Evolutionary conservation across 2,329 filamentous ascomycete species (phyloP).

Genomic region (Phialophora chinensis): DNA sequence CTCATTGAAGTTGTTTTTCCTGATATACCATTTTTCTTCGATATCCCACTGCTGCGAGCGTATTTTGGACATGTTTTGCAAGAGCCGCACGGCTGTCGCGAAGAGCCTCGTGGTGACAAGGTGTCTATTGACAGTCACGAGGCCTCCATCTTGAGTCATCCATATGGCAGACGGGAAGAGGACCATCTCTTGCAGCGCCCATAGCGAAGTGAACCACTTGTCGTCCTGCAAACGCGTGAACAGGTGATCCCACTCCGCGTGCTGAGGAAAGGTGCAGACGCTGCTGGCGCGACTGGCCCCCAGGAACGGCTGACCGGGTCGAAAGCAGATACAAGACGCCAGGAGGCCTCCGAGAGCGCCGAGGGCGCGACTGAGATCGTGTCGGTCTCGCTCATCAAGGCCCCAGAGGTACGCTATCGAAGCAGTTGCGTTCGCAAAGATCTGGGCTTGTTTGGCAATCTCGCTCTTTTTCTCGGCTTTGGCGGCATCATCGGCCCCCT

Average conservation of each 20-base stretch:
- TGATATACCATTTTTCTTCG: neutral
- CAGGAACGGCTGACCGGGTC: constrained; percentile 1
- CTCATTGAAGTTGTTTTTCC: neutral
- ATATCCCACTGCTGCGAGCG: neutral
- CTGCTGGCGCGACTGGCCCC: neutral
- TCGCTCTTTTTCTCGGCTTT: constrained; percentile 1
- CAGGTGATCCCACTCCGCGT: neutral
- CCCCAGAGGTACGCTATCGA: constrained; percentile 3
- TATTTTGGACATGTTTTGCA: constrained; percentile 1
- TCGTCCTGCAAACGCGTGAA: constrained; percentile 3
- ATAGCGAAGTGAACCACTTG: constrained; percentile 5
- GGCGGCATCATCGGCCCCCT: neutral
- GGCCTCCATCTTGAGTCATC: constrained; percentile 9
- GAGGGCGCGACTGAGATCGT: neutral
- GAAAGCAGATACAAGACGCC: constrained; percentile 5
- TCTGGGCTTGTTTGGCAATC: constrained; percentile 5
- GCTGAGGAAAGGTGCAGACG: neutral
- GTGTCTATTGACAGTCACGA: neutral
- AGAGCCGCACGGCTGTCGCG: neutral
- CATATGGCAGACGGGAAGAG: neutral
- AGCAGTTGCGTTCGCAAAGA: neutral
- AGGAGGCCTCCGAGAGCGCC: constrained; percentile 1
- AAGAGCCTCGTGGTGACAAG: constrained; percentile 4
- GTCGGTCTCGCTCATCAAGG: neutral
- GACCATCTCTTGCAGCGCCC: constrained; percentile 6